phyloP scores from a whole-genome alignment of 1,139 yeast species.

The Pichia norvegensis region DNA sequence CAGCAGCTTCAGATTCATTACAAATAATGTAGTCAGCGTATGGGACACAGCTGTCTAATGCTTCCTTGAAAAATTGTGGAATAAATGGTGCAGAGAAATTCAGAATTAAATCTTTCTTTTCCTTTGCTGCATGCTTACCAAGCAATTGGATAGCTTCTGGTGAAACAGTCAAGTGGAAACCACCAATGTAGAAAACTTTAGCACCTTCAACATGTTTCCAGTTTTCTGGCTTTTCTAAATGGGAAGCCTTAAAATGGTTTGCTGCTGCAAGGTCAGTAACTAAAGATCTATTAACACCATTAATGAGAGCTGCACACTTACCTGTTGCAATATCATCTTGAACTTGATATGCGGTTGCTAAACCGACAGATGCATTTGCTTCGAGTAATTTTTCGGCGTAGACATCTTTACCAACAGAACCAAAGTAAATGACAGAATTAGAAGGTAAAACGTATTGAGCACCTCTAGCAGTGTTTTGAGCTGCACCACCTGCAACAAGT shows the following conservation, averaged over 20 bases:
- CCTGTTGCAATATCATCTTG: constrained; percentile 79
- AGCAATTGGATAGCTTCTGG: constrained; percentile 87
- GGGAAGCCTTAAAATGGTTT: constrained; percentile 87
- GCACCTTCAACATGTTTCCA: constrained; percentile 83
- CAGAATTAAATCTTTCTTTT: constrained; percentile 73
- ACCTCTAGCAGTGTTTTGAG: constrained; percentile 98
- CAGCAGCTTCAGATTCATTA: constrained; percentile 94
- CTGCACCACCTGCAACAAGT: constrained; percentile 97
- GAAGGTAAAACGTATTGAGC: constrained; percentile 87
- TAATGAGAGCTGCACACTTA: constrained; percentile 92
- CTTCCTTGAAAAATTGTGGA: constrained; percentile 90
- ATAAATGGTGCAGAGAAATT: constrained; percentile 96
- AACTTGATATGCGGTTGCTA: constrained; percentile 76
- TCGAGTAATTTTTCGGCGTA: constrained; percentile 72
- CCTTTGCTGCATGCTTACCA: constrained; percentile 86
- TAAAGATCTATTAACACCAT: constrained; percentile 78
- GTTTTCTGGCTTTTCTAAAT: constrained; percentile 82
- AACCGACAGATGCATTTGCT: constrained; percentile 86
- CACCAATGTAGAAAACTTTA: constrained; percentile 84
- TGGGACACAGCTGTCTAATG: constrained; percentile 70
- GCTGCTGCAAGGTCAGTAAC: constrained; percentile 98
- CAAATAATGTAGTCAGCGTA: constrained; percentile 91
- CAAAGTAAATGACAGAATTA: constrained; percentile 84
- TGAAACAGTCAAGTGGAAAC: constrained; percentile 95
- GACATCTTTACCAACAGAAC: constrained; percentile 91